Evolutionary conservation across 2,329 filamentous ascomycete species (phyloP).

Genomic region (Cordyceps cateniannulata): DNA sequence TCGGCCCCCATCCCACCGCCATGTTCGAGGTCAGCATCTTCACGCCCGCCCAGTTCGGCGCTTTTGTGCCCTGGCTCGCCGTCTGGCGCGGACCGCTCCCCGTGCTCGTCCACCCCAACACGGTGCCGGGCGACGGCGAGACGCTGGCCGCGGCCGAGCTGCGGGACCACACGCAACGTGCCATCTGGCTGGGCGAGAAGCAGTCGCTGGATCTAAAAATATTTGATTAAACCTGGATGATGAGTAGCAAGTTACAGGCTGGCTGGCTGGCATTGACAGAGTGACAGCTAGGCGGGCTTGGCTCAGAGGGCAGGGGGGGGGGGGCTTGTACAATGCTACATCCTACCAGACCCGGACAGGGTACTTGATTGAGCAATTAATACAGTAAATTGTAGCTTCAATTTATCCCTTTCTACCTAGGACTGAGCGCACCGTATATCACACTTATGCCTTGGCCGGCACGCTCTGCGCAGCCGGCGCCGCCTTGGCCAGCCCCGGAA

Average conservation of each 20-base stretch:
- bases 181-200: conserved; percentile 68
- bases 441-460: conserved; percentile 11
- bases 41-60: conserved; percentile 80
- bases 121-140: conserved; percentile 38
- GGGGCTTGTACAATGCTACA: too few relatives aligned
- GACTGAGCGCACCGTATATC: not conserved
- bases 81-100: conserved; percentile 76
- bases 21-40: conserved; percentile 95
- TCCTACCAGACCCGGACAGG: too few relatives aligned
- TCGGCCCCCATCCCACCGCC: conserved; percentile 75
- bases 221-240: not conserved
- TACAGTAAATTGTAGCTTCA: too few relatives aligned
- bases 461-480: not conserved
- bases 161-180: conserved; percentile 59
- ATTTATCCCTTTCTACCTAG: too few relatives aligned
- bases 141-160: conserved; percentile 27
- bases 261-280: too few relatives aligned
- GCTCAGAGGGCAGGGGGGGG: not conserved
- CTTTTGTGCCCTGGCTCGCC: conserved; percentile 79
- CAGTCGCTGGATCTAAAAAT: conserved; percentile 32
- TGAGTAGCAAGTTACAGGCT: too few relatives aligned
- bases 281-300: not conserved
- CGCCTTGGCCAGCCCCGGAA: not conserved
- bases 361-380: too few relatives aligned
- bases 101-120: conserved; percentile 78